phyloP scores from a whole-genome alignment of 2,329 filamentous ascomycete species.

The Pseudogymnoascus destructans region DNA sequence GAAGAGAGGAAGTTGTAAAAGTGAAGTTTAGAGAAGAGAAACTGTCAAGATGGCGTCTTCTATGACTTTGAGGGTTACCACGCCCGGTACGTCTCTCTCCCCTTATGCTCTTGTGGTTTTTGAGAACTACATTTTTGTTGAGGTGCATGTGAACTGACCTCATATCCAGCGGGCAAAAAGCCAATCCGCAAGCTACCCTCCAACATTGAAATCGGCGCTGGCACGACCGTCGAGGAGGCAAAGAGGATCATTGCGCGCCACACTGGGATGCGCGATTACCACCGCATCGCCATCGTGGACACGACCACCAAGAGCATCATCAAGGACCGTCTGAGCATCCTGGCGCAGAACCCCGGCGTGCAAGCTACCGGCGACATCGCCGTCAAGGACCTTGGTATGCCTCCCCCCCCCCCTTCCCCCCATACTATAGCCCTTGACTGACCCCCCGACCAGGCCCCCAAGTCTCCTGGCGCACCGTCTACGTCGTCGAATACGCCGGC shows the following conservation, averaged over 20 bases:
- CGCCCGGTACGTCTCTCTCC: neutral
- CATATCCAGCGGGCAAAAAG: slow-evolving; percentile 20
- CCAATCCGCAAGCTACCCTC: slow-evolving; percentile 37
- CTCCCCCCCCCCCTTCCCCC: neutral
- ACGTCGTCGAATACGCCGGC: slow-evolving; percentile 87
- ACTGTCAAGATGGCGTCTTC: slow-evolving; percentile 3
- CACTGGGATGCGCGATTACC: slow-evolving; percentile 40
- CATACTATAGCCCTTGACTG: slow-evolving; percentile 17
- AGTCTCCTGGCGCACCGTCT: slow-evolving; percentile 86
- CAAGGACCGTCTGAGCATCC: slow-evolving; percentile 45
- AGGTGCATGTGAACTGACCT: neutral
- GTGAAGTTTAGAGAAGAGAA: neutral
- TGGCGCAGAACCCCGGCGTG: slow-evolving; percentile 37
- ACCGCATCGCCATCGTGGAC: slow-evolving; percentile 50
- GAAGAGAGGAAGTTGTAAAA: slow-evolving; percentile 1
- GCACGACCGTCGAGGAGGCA: slow-evolving; percentile 44
- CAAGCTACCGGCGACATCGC: slow-evolving; percentile 46
- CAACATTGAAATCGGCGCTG: slow-evolving; percentile 33
- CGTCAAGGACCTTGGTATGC: slow-evolving; percentile 83
- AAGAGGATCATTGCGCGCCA: slow-evolving; percentile 42
- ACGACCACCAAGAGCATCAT: slow-evolving; percentile 47
- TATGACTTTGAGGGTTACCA: slow-evolving; percentile 6
- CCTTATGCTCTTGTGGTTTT: neutral
- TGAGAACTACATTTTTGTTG: slow-evolving; percentile 4
- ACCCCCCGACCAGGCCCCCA: slow-evolving; percentile 52